phyloP scores from a whole-genome alignment of 257 asterid species.

The Anisodus tanguticus region DNA sequence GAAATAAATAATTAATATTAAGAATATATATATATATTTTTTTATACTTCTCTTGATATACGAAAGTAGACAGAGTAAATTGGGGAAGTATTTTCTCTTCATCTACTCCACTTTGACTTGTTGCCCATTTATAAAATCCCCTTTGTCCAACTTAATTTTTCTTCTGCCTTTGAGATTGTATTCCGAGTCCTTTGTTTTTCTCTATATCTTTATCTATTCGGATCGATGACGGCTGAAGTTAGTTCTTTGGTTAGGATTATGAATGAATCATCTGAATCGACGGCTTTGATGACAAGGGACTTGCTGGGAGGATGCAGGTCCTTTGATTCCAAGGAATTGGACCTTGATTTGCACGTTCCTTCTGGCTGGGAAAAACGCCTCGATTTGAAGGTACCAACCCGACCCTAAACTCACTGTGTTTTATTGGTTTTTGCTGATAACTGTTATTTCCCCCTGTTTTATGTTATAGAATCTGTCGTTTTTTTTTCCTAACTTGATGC shows the following conservation, averaged over 20 bases:
- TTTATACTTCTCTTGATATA: too few species aligned
- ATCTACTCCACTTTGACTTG: too few species aligned
- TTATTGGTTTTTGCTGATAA: neutral
- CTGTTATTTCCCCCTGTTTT: neutral
- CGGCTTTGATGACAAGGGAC: slow-evolving; percentile 78
- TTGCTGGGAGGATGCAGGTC: slow-evolving; percentile 69
- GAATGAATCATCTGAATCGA: slow-evolving; percentile 48
- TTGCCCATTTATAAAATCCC: slow-evolving; percentile 1
- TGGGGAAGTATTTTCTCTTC: too few species aligned
- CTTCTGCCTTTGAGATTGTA: neutral
- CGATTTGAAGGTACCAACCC: slow-evolving; percentile 65
- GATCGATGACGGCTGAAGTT: slow-evolving; percentile 87
- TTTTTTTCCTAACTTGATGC: neutral
- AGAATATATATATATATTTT: too few species aligned
- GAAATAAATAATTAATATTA: too few species aligned
- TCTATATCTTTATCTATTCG: too few species aligned
- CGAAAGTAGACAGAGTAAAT: too few species aligned
- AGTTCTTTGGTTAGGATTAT: slow-evolving; percentile 64
- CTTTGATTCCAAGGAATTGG: slow-evolving; percentile 76
- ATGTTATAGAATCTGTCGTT: neutral
- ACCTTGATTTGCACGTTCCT: slow-evolving; percentile 94
- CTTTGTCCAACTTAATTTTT: neutral
- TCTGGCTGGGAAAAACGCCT: slow-evolving; percentile 94
- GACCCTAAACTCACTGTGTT: neutral
- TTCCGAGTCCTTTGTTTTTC: neutral